Percentiles rank a stretch among this genome's conserved stretches.
Conservation (phyloP, 2,329 filamentous ascomycete genomes). For the Talaromyces sp. region DNA sequence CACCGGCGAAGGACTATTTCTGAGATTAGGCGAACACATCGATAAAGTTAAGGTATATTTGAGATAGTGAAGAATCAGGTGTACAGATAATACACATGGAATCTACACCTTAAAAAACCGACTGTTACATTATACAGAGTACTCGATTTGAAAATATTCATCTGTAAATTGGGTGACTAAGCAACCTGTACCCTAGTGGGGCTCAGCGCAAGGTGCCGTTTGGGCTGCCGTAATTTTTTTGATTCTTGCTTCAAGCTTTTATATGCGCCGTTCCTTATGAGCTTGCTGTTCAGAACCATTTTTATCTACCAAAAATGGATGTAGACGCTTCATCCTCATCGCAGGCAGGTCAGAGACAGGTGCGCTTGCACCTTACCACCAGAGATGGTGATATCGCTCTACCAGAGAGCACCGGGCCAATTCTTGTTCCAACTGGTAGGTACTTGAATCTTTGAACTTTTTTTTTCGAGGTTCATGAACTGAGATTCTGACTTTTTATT, state of each 20-base stretch:
- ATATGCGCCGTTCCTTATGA: neutral
- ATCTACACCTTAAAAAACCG: neutral
- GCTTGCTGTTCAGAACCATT: neutral
- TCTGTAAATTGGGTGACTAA: neutral
- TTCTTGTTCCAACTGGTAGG: slow-evolving; percentile 56
- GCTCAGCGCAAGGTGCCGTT: slow-evolving; percentile 6
- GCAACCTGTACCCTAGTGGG: slow-evolving; percentile 1
- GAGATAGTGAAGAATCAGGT: neutral
- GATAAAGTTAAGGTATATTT: neutral
- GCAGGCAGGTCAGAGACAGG: slow-evolving; percentile 43
- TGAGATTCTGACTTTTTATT: neutral
- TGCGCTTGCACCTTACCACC: slow-evolving; percentile 55
- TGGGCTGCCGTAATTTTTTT: slow-evolving; percentile 16
- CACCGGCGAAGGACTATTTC: slow-evolving; percentile 56
- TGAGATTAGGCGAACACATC: slow-evolving; percentile 48
- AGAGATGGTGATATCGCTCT: slow-evolving; percentile 53
- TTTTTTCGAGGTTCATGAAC: neutral
- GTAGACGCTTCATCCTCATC: slow-evolving; percentile 21
- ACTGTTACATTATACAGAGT: neutral
- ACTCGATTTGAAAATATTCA: too few relatives aligned
- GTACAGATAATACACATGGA: neutral
- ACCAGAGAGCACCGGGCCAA: slow-evolving; percentile 53
- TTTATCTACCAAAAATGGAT: slow-evolving; percentile 16
- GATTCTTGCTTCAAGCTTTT: slow-evolving; percentile 13
- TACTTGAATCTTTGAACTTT: neutral